Percentiles rank a stretch among this genome's conserved stretches.
These are phyloP conservation scores for Botrytis squamosa DNA, from an alignment of 2,329 filamentous ascomycete genomes.

Conservation along the genomic window DNA sequence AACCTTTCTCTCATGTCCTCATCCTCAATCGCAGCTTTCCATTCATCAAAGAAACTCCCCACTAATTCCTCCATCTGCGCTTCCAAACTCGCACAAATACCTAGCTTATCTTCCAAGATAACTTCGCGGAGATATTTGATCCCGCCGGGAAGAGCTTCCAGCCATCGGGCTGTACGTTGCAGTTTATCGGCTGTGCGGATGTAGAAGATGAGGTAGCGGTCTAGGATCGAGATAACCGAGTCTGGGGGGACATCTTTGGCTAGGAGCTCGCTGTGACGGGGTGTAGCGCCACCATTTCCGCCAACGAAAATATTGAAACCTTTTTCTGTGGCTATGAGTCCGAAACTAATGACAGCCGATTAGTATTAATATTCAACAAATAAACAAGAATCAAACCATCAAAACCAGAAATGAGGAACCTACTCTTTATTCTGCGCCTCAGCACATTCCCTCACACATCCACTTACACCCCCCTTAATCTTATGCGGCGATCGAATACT, in stretches of 20 bases:
- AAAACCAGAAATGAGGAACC: conserved; percentile 35
- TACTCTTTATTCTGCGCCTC: conserved; percentile 91
- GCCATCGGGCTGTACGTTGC: conserved; percentile 84
- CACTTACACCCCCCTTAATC: conserved; percentile 85
- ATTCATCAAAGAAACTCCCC: conserved; percentile 84
- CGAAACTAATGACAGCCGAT: conserved; percentile 56
- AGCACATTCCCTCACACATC: conserved; percentile 89
- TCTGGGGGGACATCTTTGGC: conserved; percentile 83
- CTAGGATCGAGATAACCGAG: conserved; percentile 78
- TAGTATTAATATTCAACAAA: conserved; percentile 21
- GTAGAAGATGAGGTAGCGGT: conserved; percentile 90
- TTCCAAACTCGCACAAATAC: conserved; percentile 80
- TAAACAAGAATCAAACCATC: neutral
- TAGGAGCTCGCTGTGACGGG: conserved; percentile 76
- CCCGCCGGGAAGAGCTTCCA: conserved; percentile 80
- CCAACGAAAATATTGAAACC: conserved; percentile 92
- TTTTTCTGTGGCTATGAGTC: conserved; percentile 87
- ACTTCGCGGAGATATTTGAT: conserved; percentile 81
- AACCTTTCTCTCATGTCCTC: conserved; percentile 69
- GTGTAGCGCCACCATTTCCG: conserved; percentile 85
- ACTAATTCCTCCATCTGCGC: conserved; percentile 85
- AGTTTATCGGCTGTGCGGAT: conserved; percentile 89
- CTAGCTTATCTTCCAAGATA: conserved; percentile 79
- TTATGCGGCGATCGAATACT: conserved; percentile 87
- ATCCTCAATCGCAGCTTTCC: conserved; percentile 76